Conservation (phyloP, 225 moss, liverwort and hornwort genomes). For the Physcomitrellopsis africana region DNA sequence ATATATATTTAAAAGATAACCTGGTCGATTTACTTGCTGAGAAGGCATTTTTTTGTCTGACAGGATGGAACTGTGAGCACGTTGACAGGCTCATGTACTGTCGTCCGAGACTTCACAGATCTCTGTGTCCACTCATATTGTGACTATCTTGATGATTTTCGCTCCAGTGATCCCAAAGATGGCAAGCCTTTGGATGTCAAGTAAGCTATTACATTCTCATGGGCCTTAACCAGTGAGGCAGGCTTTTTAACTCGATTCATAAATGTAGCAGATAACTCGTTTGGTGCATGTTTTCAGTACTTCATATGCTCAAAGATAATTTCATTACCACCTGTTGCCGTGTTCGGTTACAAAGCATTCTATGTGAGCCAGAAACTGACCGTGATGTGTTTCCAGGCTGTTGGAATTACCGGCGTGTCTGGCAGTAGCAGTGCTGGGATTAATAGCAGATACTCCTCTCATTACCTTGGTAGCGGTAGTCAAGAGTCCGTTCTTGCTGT, state of each 20-base stretch:
- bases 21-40: too few species aligned
- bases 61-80: constrained; percentile 77
- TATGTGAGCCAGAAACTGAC: background rate
- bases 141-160: constrained; percentile 76
- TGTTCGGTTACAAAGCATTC: background rate
- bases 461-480: constrained; percentile 54
- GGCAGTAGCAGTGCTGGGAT: constrained; percentile 64
- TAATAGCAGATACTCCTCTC: constrained; percentile 64
- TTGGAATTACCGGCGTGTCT: constrained; percentile 64
- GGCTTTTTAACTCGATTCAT: background rate
- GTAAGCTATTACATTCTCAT: constrained; percentile 39
- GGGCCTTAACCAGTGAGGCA: background rate
- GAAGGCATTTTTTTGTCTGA: background rate
- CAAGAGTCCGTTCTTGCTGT: constrained; percentile 70
- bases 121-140: constrained; percentile 63
- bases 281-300: background rate
- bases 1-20: too few species aligned
- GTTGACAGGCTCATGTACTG: constrained; percentile 71
- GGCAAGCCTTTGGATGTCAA: constrained; percentile 72
- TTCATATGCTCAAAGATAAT: background rate
- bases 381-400: constrained; percentile 45
- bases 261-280: too few species aligned
- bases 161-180: constrained; percentile 53
- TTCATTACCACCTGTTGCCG: background rate
- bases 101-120: constrained; percentile 79